These are phyloP conservation scores for Saturnispora dispora DNA, from an alignment of 805 yeast genomes.

Conservation along the genomic window DNA sequence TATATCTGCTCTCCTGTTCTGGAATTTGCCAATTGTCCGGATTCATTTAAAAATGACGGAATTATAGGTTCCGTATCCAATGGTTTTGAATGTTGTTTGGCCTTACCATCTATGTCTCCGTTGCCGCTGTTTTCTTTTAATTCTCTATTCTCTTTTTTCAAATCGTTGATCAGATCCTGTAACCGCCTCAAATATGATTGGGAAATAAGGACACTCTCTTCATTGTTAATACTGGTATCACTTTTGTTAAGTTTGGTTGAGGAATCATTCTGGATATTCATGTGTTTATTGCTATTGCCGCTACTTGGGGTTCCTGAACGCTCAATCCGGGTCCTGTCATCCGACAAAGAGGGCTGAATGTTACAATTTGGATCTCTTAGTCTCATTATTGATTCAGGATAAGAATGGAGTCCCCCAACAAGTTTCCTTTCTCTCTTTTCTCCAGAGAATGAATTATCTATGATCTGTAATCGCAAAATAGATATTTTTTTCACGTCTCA, in stretches of 20 bases:
- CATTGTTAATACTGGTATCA: not conserved
- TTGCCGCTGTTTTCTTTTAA: not conserved
- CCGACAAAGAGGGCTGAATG: not conserved
- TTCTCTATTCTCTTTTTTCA: not conserved
- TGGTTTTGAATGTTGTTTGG: not conserved
- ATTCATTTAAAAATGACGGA: conserved; percentile 61
- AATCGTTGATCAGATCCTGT: not conserved
- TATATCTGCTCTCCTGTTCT: conserved; percentile 68
- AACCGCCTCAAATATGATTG: not conserved
- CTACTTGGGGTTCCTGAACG: not conserved
- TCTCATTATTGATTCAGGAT: not conserved
- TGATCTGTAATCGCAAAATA: not conserved
- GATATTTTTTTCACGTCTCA: not conserved
- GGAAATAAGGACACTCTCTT: not conserved
- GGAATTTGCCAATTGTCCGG: conserved; percentile 63
- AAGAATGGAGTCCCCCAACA: not conserved
- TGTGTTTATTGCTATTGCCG: not conserved
- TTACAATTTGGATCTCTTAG: not conserved
- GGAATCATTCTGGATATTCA: not conserved
- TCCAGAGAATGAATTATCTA: not conserved
- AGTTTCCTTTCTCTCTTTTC: not conserved
- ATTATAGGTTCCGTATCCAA: conserved; percentile 40
- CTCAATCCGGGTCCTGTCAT: not conserved
- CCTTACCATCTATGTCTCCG: not conserved
- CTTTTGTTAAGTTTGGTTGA: not conserved